Evolutionary conservation across 73 alveolate genomes (phyloP), one percentile per base, ranked within the genome.

Genomic region (Symbiodinium natans): DNA sequence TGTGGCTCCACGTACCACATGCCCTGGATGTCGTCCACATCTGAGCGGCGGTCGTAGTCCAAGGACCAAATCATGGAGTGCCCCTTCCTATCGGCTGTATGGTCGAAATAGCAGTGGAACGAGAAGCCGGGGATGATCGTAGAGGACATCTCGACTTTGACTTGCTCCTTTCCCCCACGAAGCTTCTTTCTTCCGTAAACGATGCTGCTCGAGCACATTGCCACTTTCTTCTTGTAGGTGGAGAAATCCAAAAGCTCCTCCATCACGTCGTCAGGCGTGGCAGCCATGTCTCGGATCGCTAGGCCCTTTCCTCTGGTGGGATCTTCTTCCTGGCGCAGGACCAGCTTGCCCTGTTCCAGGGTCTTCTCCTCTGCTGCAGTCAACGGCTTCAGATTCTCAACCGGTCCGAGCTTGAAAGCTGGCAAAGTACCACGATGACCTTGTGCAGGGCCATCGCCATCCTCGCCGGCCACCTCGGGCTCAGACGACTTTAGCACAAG

Each of bases 1-100:
- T 90, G 97, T 15, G 97, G 97, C 42, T 82, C 97, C 97, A 90
- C 97, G 33, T 90, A 90, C 97, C 97, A 90, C 97, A 90, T 90
- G 52, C 97, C 97, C 89, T 90, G 68, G 97, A 90, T 90, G 97
- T 90, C 97, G 38, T 90, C 97, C 89, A 90, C 97, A 71, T 90
- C 97, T 36, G 97, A 90, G 48, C 97, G 97, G 10, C 88, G 74
- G 97, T 90, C 97, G 41, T 90, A 90, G 54, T 90, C 97, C 77
- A 90, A 42, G 15, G 97, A 90, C 97, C 97, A 90, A 31, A 90
- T 90, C 97, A 90, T 90, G 82, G 97, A 90, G 77, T 90, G 89
- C 4, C 89, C 97, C 52, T 90, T 90, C 40, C 97, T 82, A 33
- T 90, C 97, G 82, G 52, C 97, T 1, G 97, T 90, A 40, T 90